Percentiles rank a stretch among this genome's conserved stretches.
Conservation (phyloP, 352 stramenopile species). For the Globisporangium emineosum region DNA sequence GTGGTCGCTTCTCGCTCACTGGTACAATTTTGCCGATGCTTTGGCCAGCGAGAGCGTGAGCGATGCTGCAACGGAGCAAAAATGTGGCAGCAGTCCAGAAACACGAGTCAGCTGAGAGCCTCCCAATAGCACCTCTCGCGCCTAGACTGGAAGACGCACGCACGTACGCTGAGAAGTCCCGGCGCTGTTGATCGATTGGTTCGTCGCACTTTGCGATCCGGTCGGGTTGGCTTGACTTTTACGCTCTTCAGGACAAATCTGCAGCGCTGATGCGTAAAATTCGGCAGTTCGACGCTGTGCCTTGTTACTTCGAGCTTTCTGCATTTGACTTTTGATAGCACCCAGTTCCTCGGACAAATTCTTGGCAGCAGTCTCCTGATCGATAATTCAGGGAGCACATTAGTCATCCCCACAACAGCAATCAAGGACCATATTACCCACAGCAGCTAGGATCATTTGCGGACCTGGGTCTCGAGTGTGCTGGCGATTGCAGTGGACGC, state of each 20-base stretch:
- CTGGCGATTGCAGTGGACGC: conserved; percentile 36
- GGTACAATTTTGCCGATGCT: background rate
- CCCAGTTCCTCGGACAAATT: background rate
- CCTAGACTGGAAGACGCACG: background rate
- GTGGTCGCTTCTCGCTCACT: too few relatives aligned
- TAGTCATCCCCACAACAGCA: too few relatives aligned
- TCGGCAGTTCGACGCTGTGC: background rate
- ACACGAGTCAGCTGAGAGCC: background rate
- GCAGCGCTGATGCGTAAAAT: background rate
- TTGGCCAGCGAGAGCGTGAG: background rate
- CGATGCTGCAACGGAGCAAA: background rate
- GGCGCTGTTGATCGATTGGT: background rate
- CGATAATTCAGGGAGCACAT: too few relatives aligned
- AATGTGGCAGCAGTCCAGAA: background rate
- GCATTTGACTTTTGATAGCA: background rate
- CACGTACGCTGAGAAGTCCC: background rate
- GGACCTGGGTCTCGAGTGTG: conserved; percentile 39
- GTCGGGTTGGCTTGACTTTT: background rate
- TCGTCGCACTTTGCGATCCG: background rate
- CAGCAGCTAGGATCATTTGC: background rate
- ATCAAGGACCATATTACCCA: background rate
- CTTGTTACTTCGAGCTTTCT: background rate
- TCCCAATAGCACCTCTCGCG: background rate
- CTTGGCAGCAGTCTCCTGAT: background rate
- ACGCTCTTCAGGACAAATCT: background rate